phyloP scores from a whole-genome alignment of 345 rosid species.

The Bruguiera sexangula region DNA sequence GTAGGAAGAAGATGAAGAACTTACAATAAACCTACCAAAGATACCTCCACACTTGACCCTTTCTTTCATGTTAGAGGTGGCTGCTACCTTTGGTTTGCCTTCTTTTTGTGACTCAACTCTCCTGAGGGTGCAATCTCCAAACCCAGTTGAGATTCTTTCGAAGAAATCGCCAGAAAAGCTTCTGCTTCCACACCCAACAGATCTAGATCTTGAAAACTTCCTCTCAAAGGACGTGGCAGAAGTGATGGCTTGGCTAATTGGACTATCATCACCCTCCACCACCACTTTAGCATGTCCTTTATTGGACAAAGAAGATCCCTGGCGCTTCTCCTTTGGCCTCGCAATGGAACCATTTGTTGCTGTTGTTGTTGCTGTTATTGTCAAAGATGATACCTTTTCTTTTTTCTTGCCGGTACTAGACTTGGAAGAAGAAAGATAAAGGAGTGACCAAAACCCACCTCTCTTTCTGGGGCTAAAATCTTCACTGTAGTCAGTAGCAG shows the following conservation, averaged over 20 bases:
- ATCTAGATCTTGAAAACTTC: slow-evolving; percentile 93
- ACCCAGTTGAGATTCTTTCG: slow-evolving; percentile 90
- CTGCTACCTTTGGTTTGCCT: slow-evolving; percentile 40
- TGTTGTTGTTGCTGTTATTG: slow-evolving; percentile 6
- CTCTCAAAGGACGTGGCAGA: slow-evolving; percentile 64
- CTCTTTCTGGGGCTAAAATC: slow-evolving; percentile 61
- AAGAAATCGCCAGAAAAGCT: slow-evolving; percentile 97
- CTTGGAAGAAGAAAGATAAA: slow-evolving; percentile 51
- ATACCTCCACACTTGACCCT: slow-evolving; percentile 87
- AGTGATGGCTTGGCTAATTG: slow-evolving; percentile 39
- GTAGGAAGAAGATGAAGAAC: slow-evolving; percentile 58
- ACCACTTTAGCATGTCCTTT: slow-evolving; percentile 36
- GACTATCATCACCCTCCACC: slow-evolving; percentile 59
- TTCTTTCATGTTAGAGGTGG: slow-evolving; percentile 45
- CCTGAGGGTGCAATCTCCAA: slow-evolving; percentile 89
- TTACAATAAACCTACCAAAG: slow-evolving; percentile 82
- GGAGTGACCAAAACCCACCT: slow-evolving; percentile 84
- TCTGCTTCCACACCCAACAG: slow-evolving; percentile 93
- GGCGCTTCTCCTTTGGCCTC: slow-evolving; percentile 33
- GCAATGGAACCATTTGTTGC: slow-evolving; percentile 17
- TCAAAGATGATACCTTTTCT: slow-evolving; percentile 24
- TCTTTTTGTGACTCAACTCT: slow-evolving; percentile 94
- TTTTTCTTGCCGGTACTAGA: slow-evolving; percentile 30
- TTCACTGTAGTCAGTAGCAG: slow-evolving; percentile 33
- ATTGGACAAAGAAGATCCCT: slow-evolving; percentile 42